These are phyloP conservation scores for Backusella sp. DNA, from an alignment of 192 early-diverging fungal genomes.

Conservation along the genomic window DNA sequence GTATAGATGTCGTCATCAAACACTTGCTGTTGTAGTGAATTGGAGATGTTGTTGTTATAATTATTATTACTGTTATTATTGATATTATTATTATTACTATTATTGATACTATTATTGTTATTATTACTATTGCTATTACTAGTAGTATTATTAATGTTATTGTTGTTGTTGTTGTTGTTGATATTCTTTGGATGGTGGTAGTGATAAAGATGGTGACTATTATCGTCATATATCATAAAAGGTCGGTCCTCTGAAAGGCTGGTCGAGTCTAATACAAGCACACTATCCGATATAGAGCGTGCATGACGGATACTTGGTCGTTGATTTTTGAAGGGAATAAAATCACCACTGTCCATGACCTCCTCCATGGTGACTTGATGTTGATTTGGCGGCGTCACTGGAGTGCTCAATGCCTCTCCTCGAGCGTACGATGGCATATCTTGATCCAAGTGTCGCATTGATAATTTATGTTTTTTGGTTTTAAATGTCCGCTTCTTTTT, in stretches of 20 bases:
- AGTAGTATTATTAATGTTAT: too few species aligned
- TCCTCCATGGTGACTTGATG: background rate
- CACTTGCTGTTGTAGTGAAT: background rate
- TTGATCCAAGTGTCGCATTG: background rate
- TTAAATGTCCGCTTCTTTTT: background rate
- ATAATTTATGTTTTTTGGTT: background rate
- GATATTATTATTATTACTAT: background rate
- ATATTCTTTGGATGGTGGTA: background rate
- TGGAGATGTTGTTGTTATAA: background rate
- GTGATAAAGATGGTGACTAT: background rate
- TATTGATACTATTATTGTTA: too few species aligned
- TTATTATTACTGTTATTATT: background rate
- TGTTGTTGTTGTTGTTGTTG: too few species aligned
- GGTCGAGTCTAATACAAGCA: background rate
- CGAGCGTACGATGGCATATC: conserved; percentile 9
- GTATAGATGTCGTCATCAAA: background rate
- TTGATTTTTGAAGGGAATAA: background rate
- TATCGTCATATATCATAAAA: background rate
- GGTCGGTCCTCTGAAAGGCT: background rate
- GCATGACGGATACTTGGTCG: background rate
- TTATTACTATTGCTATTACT: too few species aligned
- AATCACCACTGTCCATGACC: background rate
- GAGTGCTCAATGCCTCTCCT: background rate
- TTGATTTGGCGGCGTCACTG: background rate
- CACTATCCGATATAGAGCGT: background rate